Evolutionary conservation across 441 rosid genomes (phyloP), one percentile per base, ranked within the genome.

Genomic region (Syzygium malaccense): DNA sequence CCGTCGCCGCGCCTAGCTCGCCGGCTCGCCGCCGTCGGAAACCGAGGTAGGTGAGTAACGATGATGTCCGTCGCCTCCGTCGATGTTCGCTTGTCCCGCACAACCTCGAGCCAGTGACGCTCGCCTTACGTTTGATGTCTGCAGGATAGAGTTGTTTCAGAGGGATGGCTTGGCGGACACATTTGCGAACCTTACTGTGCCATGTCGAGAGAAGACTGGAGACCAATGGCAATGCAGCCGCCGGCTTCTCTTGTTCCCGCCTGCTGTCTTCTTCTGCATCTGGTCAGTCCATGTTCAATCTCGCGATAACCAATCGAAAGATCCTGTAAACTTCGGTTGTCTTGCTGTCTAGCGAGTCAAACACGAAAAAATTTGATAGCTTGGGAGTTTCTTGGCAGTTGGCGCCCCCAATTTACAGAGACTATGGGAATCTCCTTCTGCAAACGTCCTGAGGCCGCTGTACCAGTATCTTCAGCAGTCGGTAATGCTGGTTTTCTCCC

Each of bases 161-260:
- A 75, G 51, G 51, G 99, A 95, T 92, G 91, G 95, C 94, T 33
- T 95, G 98, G 98, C 96, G 93, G 90, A 93, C 94, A 88, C 91
- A 93, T 90, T 89, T 97, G 55, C 98, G 92, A 88, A 88, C 90
- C 8, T 89, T 91, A n/a, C 56, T 95, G 90, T 93, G 92, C 87
- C 95, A 91, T 85, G 91, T 93, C 88, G 94, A 92, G 86, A 94
- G 91, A 87, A 91, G 91, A 84, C 92, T 91, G 88, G 95, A 83
- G 88, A 91, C 88, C 33, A 88, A 78, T 89, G 88, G 88, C 91
- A 89, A 88, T 89, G 86, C 92, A 12, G 60, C 90, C 41, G 89
- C 94, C 41, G 88, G 85, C 68, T 92, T 89, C 79, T 91, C 93
- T 37, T 91, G 91, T 68, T 92, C 93, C 78, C 91, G 55, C 92